Evolutionary conservation across 345 rosid species (phyloP).

Genomic region (Stellera chamaejasme): DNA sequence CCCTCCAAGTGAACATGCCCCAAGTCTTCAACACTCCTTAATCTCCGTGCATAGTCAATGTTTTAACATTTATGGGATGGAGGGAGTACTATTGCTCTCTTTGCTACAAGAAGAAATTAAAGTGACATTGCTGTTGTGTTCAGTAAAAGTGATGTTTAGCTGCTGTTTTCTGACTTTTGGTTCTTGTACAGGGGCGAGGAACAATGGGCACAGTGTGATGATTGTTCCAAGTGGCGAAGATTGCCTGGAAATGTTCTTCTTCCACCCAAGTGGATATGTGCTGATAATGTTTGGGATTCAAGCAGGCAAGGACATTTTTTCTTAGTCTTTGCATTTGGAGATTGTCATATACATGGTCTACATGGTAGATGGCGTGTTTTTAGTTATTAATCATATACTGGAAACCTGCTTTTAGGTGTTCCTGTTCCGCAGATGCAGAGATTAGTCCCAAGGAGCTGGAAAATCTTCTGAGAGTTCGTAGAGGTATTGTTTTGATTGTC

Average conservation of each 20-base stretch:
- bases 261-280: slow-evolving; percentile 69
- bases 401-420: slow-evolving; percentile 33
- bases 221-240: slow-evolving; percentile 82
- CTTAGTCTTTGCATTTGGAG: not conserved
- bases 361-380: not conserved
- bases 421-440: slow-evolving; percentile 63
- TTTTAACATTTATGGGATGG: no score
- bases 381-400: slow-evolving; percentile 8
- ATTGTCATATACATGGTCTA: not conserved
- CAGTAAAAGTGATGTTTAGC: no score
- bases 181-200: slow-evolving; percentile 42
- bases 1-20: no score
- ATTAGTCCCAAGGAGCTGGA: slow-evolving; percentile 54
- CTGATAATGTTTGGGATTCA: slow-evolving; percentile 66
- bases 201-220: slow-evolving; percentile 86
- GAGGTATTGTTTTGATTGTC: slow-evolving; percentile 34
- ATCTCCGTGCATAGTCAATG: no score
- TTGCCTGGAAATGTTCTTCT: slow-evolving; percentile 66
- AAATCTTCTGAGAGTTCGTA: slow-evolving; percentile 35
- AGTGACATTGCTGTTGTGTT: no score
- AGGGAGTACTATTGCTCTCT: not conserved
- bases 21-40: no score
- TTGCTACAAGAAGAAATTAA: not conserved
- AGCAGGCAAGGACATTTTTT: slow-evolving; percentile 33
- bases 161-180: not conserved